A percentile compares a stretch with the other conserved stretches of the same genome.
phyloP scores from a whole-genome alignment of 108 stramenopile species.

The Nitzschia putrida region DNA sequence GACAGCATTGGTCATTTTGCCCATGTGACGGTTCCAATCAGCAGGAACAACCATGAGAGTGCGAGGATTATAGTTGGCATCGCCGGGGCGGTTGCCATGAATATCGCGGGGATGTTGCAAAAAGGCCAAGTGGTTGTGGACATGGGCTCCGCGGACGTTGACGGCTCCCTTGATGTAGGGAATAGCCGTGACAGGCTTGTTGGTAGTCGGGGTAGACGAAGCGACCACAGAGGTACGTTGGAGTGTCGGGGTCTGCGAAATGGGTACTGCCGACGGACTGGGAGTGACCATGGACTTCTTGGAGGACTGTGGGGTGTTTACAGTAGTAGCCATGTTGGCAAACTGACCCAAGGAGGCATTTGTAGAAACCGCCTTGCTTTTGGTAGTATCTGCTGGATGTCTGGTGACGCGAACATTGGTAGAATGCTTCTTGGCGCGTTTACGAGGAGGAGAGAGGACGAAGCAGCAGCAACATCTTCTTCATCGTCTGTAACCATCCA shows the following conservation, averaged over 20 bases:
- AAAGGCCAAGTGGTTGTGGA: constrained; percentile 88
- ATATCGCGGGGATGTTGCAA: constrained; percentile 69
- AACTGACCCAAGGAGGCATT: constrained; percentile 8
- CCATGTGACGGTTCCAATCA: constrained; percentile 43
- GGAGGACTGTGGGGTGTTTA: background rate
- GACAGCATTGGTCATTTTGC: constrained; percentile 85
- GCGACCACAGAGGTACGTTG: background rate
- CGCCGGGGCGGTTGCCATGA: constrained; percentile 44
- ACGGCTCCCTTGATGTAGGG: constrained; percentile 50
- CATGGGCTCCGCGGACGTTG: constrained; percentile 78
- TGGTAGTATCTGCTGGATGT: constrained; percentile 5
- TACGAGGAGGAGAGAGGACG: background rate
- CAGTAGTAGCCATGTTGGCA: constrained; percentile 20
- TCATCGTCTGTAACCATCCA: constrained; percentile 71
- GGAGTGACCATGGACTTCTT: background rate
- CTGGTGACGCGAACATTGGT: constrained; percentile 10
- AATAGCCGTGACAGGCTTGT: background rate
- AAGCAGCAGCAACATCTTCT: constrained; percentile 16
- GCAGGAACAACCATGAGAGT: constrained; percentile 72
- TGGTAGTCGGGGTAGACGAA: background rate
- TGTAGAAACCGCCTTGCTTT: background rate
- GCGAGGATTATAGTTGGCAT: constrained; percentile 87
- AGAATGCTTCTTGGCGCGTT: constrained; percentile 6
- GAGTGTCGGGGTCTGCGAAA: background rate
- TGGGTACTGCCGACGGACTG: background rate